phyloP scores from a whole-genome alignment of 2,329 filamentous ascomycete genomes.

The Colletotrichum costaricense region DNA sequence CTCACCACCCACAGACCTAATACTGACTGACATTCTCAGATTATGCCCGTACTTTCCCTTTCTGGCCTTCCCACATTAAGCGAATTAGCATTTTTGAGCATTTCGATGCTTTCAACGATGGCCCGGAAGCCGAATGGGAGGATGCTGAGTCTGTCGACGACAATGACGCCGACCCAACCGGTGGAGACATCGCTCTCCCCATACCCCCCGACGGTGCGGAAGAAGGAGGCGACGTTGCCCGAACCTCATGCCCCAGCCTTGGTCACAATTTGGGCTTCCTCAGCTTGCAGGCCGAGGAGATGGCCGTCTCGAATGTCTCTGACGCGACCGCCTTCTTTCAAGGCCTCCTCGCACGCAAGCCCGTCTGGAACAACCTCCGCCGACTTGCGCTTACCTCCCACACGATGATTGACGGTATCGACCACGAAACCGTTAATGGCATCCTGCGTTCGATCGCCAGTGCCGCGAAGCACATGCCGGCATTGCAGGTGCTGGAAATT shows the following conservation, averaged over 20 bases:
- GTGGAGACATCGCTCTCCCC: background rate
- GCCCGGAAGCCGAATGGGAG: constrained; percentile 24
- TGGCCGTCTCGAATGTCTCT: constrained; percentile 35
- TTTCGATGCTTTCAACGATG: constrained; percentile 32
- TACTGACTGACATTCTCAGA: constrained; percentile 26
- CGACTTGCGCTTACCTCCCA: constrained; percentile 41
- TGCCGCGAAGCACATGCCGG: constrained; percentile 42
- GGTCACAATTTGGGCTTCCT: constrained; percentile 31
- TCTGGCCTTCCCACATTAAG: constrained; percentile 38
- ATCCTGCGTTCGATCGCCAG: constrained; percentile 38
- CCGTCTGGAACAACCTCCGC: constrained; percentile 40
- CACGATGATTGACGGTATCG: constrained; percentile 35
- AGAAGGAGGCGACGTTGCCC: constrained; percentile 9
- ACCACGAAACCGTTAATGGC: constrained; percentile 38
- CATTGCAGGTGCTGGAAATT: constrained; percentile 40
- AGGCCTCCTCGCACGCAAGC: constrained; percentile 37
- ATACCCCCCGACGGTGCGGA: background rate
- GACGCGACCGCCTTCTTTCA: constrained; percentile 37
- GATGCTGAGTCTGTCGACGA: constrained; percentile 29
- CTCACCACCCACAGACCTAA: background rate
- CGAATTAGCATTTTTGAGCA: constrained; percentile 40
- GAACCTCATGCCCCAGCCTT: constrained; percentile 33
- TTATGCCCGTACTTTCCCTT: constrained; percentile 35
- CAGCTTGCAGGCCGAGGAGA: constrained; percentile 36
- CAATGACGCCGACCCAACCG: constrained; percentile 1